Conservation (phyloP, 176 grass and related monocot species). For the Avena sativa region DNA sequence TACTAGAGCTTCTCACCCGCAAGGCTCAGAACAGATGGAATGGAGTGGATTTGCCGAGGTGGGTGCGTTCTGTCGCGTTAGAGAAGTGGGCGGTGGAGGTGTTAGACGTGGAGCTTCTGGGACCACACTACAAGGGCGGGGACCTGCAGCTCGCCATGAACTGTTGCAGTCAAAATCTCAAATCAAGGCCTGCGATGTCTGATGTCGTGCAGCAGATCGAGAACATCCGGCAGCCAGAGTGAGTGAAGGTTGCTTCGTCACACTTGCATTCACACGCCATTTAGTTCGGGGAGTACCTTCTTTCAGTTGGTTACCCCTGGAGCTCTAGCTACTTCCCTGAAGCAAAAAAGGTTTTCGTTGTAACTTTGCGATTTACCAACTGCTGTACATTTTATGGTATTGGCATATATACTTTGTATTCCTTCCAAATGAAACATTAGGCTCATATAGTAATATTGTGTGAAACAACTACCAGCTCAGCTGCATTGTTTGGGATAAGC, state of each 20-base stretch:
- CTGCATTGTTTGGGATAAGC: too few relatives aligned
- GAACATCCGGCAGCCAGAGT: not conserved
- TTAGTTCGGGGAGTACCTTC: not conserved
- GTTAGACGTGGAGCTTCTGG: not conserved
- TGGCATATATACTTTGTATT: not conserved
- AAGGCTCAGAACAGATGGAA: not conserved
- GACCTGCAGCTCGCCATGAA: not conserved
- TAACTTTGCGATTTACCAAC: not conserved
- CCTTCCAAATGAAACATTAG: not conserved
- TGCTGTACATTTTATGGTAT: not conserved
- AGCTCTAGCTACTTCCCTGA: not conserved
- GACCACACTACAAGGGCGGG: not conserved
- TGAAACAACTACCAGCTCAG: too few relatives aligned
- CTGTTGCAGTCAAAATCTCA: not conserved
- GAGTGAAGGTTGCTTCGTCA: not conserved
- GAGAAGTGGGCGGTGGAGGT: not conserved
- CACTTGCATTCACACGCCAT: not conserved
- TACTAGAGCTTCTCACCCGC: not conserved
- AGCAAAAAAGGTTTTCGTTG: not conserved
- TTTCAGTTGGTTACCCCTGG: not conserved
- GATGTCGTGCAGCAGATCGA: not conserved
- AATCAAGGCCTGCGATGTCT: not conserved
- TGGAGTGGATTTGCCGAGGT: not conserved
- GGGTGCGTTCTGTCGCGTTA: not conserved
- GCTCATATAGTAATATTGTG: too few relatives aligned